These are phyloP conservation scores for Penicillium brasilianum DNA, from an alignment of 2,329 filamentous ascomycete genomes.

Conservation along the genomic window DNA sequence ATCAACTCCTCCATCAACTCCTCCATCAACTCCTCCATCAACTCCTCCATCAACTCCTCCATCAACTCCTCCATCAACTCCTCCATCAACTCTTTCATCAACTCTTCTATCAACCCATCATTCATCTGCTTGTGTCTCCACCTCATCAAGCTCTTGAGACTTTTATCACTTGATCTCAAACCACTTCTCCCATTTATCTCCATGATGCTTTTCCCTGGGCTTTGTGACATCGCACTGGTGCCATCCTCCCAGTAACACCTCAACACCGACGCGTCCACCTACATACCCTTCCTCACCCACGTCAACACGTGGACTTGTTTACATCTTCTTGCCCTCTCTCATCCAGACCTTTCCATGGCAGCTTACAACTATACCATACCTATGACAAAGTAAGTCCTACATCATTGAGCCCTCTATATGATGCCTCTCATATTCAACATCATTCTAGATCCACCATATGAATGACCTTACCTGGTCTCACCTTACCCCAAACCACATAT, in stretches of 20 bases:
- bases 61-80: no score
- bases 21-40: no score
- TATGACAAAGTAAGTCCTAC: not conserved
- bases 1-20: no score
- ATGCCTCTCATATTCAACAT: not conserved
- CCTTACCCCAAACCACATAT: not conserved
- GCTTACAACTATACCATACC: no score
- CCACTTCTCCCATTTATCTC: not conserved
- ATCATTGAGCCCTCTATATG: not conserved
- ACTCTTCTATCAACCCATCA: not conserved
- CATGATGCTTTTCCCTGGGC: not conserved
- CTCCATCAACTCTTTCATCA: no score
- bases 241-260: not conserved
- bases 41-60: no score
- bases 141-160: not conserved
- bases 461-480: not conserved
- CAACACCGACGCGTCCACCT: not conserved
- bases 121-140: not conserved
- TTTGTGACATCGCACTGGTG: not conserved
- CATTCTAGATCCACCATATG: not conserved
- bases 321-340: not conserved
- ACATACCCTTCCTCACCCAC: not conserved
- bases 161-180: not conserved
- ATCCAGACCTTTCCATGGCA: not conserved
- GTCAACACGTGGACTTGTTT: not conserved